Base-by-base conservation (phyloP, 805 yeast genomes). In the Tetrapisispora pingtungensis region DNA sequence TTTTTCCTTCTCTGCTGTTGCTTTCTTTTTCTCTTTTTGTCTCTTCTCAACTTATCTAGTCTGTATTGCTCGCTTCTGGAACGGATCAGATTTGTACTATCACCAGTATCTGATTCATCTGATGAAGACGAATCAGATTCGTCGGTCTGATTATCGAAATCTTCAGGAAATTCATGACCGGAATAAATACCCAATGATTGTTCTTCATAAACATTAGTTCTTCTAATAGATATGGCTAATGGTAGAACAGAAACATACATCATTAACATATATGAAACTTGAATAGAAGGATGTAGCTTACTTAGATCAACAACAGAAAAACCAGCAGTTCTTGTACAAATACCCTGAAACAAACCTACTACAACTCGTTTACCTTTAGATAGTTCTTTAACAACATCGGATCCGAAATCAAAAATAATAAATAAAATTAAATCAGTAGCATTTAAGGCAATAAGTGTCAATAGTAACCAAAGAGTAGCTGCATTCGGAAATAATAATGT, bases 241-340 rank as follows among this genome's bases (percentile, higher is more conserved):
- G 99, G 99, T 59, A 89, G 71, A 36, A 90, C 97, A 14, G 97
- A 90, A 24, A 93, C 88, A 66, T 93, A 93, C 98, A 93, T 93
- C 97, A 93, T 90, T 48, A 93, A 74, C 80, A 87, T 74, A 61
- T 93, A 93, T 54, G 93, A 80, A 26, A 93, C 95, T 62, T 88
- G 96, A 41, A 90, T 85, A 0, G 96, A 93, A 0, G 97, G 93
- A 56, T 88, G 93, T 37, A 93, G 69, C 35, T 62, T 59, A 2
- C 86, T 67, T 33, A 93, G 64, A 58, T 82, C 78, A 22, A 89
- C 76, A 33, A 84, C 82, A 0, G 84, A 53, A 52, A 93, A 81
- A 0, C 99, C 99, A 0, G 96, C 96, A 1, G 97, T 93, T 69
- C 99, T 78, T 0, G 97, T 87, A 42, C 90, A 77, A 39, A 90